Conservation (phyloP, 1,284 basidiomycete species). For the Ustilago trichophora region DNA sequence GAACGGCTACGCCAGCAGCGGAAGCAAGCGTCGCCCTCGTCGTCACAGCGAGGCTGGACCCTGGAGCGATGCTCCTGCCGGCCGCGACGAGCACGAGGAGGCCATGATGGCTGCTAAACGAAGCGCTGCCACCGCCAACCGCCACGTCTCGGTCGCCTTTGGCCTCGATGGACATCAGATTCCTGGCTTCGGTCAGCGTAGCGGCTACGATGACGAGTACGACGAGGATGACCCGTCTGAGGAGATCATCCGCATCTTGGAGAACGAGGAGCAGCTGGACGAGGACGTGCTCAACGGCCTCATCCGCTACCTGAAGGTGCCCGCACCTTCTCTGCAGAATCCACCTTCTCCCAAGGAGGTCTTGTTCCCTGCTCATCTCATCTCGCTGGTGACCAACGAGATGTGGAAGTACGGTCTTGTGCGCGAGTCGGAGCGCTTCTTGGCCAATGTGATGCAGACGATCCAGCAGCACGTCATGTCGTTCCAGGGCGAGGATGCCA, state of each 20-base stretch:
- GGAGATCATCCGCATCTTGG: conserved; percentile 92
- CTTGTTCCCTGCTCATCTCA: conserved; percentile 98
- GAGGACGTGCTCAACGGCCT: conserved; percentile 93
- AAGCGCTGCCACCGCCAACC: conserved; percentile 76
- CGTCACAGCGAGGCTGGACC: conserved; percentile 86
- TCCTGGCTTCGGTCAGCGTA: conserved; percentile 48
- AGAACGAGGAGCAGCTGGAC: conserved; percentile 88
- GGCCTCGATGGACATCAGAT: conserved; percentile 55
- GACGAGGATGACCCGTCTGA: conserved; percentile 84
- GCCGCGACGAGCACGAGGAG: conserved; percentile 76
- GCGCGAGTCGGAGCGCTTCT: conserved; percentile 93
- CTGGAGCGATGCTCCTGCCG: conserved; percentile 73
- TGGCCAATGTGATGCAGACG: conserved; percentile 98
- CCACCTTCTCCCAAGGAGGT: conserved; percentile 96
- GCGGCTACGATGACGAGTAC: conserved; percentile 52
- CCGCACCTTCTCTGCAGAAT: conserved; percentile 86
- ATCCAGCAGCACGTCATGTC: conserved; percentile 96
- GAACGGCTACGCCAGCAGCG: conserved; percentile 41
- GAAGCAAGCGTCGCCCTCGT: conserved; percentile 70
- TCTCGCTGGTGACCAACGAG: conserved; percentile 95
- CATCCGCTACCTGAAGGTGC: conserved; percentile 90
- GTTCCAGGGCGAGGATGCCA: conserved; percentile 92
- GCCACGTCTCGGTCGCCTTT: conserved; percentile 88
- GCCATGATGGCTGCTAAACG: conserved; percentile 78
- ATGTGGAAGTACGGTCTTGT: conserved; percentile 99